Evolutionary conservation across 345 rosid genomes (phyloP), one percentile per base, ranked within the genome.

Genomic region (Hibiscus mutabilis): DNA sequence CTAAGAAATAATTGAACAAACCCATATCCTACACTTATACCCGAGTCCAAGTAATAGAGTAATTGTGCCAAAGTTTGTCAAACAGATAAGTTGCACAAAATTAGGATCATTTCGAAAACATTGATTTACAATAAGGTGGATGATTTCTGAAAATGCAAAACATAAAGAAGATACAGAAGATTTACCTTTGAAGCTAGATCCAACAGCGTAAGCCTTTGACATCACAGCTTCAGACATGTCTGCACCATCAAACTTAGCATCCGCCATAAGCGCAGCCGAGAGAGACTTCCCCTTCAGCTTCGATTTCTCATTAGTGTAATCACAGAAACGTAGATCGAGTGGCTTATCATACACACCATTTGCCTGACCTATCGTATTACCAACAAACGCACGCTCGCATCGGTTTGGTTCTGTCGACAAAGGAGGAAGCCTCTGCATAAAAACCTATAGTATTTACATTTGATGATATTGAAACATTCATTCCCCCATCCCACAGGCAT

Each of bases 271-370:
- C 6, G 97, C 98, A 4, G 98, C 97, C 0, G 97, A 83, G 51
- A 94, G 96, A 63, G 98, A 84, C 83, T 94, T 90, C 58, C 98
- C 98, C 77, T 94, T 94, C 21, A 94, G 87, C 60, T 89, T 90
- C 58, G 91, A 83, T 74, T 88, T 88, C 18, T 94, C 96, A 60
- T 94, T 91, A 25, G 95, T 80, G 74, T 86, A 94, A 61, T 94
- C 91, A 0, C 97, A 94, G 76, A 91, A 91, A 61, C 96, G 91
- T 74, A 94, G 95, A 82, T 94, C 97, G 40, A 91, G 87, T 33
- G 97, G 93, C 77, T 91, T 94, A 88, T 94, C 98, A 70, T 94
- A 94, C 29, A 94, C 97, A 1, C 98, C 97, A 74, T 94, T 94
- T 53, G 98, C 97, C 81, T 94, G 98, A 42, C 98, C 98, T 65